phyloP scores from a whole-genome alignment of 129 eudicot species.

The Artemisia argyi region DNA sequence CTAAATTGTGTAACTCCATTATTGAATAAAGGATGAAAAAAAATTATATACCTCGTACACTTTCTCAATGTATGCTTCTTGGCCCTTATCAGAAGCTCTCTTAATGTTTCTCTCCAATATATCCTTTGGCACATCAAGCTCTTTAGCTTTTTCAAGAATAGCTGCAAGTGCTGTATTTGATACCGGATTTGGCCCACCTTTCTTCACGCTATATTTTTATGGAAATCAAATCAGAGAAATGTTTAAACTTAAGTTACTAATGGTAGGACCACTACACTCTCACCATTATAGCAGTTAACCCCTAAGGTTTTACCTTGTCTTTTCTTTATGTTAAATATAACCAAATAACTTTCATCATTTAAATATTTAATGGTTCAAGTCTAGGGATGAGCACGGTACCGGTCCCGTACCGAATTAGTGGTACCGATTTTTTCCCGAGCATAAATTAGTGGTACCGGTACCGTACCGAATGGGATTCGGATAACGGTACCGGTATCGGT shows the following conservation, averaged over 20 bases:
- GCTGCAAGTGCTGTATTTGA: conserved; percentile 80
- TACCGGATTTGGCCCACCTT: conserved; percentile 76
- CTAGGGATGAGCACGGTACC: too few species aligned
- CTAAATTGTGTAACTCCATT: not conserved
- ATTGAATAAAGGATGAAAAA: not conserved
- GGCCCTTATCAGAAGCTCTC: conserved; percentile 94
- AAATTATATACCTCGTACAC: conserved; percentile 67
- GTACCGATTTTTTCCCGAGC: too few species aligned
- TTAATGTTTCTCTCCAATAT: conserved; percentile 91
- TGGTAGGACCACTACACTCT: too few species aligned
- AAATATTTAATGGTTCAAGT: not conserved
- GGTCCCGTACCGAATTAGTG: too few species aligned
- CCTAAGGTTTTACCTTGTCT: too few species aligned
- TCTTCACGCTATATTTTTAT: conserved; percentile 60
- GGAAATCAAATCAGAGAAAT: too few species aligned
- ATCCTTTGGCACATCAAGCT: conserved; percentile 89
- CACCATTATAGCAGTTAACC: too few species aligned
- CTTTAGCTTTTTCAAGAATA: conserved; percentile 77
- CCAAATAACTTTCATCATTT: not conserved
- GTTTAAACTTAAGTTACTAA: too few species aligned
- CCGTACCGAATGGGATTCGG: too few species aligned
- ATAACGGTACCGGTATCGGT: too few species aligned
- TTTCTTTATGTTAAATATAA: not conserved
- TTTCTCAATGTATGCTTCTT: conserved; percentile 92
- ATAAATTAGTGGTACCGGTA: too few species aligned